phyloP scores from a whole-genome alignment of 768 basidiomycete genomes.

The Lentinula sp. region DNA sequence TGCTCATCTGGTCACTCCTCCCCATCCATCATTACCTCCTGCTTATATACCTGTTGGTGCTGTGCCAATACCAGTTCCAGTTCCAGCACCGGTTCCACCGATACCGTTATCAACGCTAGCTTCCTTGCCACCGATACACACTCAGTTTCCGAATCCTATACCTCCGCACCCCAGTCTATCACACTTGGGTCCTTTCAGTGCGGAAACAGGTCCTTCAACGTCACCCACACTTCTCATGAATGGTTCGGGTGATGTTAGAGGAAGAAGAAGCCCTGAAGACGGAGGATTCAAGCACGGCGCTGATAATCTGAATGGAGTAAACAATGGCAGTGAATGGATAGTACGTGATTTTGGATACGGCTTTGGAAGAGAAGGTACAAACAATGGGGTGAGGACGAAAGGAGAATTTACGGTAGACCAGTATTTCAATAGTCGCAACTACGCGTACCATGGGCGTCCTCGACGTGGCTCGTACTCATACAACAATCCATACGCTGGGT shows the following conservation, averaged over 20 bases:
- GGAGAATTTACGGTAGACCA: slow-evolving; percentile 15
- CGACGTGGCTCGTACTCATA: slow-evolving; percentile 8
- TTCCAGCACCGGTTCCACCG: slow-evolving; percentile 2
- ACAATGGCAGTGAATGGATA: slow-evolving; percentile 34
- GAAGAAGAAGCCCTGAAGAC: not conserved
- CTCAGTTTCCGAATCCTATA: slow-evolving; percentile 4
- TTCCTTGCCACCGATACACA: not conserved
- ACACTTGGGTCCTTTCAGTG: not conserved
- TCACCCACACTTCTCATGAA: not conserved
- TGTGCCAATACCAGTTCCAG: not conserved
- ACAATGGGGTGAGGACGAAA: slow-evolving; percentile 8
- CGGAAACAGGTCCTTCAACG: not conserved
- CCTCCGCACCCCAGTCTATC: slow-evolving; percentile 4
- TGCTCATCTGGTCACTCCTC: not conserved
- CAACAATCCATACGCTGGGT: slow-evolving; percentile 4
- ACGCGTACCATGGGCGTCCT: slow-evolving; percentile 18
- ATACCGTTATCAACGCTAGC: slow-evolving; percentile 1
- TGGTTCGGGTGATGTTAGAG: not conserved
- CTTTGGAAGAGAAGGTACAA: slow-evolving; percentile 42
- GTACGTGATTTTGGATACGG: slow-evolving; percentile 63
- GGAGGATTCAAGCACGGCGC: slow-evolving; percentile 1
- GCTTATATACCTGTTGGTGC: slow-evolving; percentile 1
- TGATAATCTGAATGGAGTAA: slow-evolving; percentile 10
- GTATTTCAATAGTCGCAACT: slow-evolving; percentile 15
- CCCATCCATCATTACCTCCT: slow-evolving; percentile 7